Conservation (phyloP, 2,329 filamentous ascomycete species). For the Verticillium zaregamsianum region DNA sequence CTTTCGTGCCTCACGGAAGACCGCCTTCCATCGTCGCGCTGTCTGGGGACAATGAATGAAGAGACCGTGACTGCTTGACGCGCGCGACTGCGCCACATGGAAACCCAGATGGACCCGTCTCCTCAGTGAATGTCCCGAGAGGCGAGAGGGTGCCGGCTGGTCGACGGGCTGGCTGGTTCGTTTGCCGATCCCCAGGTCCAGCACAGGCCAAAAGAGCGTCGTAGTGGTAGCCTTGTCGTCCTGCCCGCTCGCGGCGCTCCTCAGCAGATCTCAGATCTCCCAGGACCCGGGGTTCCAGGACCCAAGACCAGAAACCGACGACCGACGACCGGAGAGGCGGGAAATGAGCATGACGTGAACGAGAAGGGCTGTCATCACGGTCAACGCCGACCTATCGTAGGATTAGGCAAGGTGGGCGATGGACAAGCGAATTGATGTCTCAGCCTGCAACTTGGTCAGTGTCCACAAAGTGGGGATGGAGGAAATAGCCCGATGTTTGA, state of each 20-base stretch:
- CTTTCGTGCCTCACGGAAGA: background rate
- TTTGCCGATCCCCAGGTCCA: background rate
- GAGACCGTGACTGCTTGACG: background rate
- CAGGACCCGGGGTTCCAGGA: background rate
- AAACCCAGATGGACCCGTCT: background rate
- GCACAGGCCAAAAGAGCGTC: background rate
- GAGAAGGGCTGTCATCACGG: background rate
- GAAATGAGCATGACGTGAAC: background rate
- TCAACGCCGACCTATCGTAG: background rate
- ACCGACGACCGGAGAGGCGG: background rate
- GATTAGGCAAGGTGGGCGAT: background rate
- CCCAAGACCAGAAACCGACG: background rate
- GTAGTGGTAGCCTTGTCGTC: background rate
- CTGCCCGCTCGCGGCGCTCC: background rate
- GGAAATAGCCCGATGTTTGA: background rate
- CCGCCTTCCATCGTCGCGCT: background rate
- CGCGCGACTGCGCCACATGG: background rate
- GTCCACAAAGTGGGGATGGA: background rate
- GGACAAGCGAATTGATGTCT: background rate
- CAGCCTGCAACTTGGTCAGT: background rate
- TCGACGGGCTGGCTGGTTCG: background rate
- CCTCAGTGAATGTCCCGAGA: background rate
- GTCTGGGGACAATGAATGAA: background rate
- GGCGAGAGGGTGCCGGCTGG: too few species aligned
- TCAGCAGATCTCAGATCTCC: background rate